Percentiles rank a stretch among this genome's conserved stretches.
Conservation (phyloP, 192 early-diverging fungal genomes). For the Podila verticillata region DNA sequence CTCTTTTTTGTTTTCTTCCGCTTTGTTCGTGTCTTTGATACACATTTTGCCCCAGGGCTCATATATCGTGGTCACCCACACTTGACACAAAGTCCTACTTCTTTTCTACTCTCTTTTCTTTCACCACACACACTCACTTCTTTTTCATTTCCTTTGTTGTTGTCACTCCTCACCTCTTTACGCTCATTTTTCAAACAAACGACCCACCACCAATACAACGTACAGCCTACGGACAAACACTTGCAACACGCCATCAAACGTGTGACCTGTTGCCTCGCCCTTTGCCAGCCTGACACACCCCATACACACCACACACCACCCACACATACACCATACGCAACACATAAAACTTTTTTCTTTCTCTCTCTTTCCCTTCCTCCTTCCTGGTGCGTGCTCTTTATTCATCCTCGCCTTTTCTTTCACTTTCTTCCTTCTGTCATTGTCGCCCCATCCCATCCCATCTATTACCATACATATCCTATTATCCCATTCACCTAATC, state of each 20-base stretch:
- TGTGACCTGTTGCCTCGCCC: neutral
- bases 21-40: no score
- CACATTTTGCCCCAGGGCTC: neutral
- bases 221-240: no score
- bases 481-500: neutral
- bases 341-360: neutral
- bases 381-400: neutral
- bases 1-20: no score
- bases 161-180: neutral
- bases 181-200: neutral
- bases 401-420: neutral
- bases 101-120: conserved; percentile 3
- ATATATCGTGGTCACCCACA: neutral
- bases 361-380: neutral
- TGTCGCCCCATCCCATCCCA: neutral
- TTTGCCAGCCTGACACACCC: neutral
- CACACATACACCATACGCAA: neutral
- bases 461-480: neutral
- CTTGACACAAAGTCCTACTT: neutral
- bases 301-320: neutral
- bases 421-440: conserved; percentile 2
- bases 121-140: neutral
- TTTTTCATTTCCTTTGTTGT: neutral
- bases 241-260: no score
- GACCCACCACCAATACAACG: no score